Percentiles rank a stretch among this genome's conserved stretches.
phyloP scores from a whole-genome alignment of 1,284 basidiomycete species.

The Ceratobasidium sp. region DNA sequence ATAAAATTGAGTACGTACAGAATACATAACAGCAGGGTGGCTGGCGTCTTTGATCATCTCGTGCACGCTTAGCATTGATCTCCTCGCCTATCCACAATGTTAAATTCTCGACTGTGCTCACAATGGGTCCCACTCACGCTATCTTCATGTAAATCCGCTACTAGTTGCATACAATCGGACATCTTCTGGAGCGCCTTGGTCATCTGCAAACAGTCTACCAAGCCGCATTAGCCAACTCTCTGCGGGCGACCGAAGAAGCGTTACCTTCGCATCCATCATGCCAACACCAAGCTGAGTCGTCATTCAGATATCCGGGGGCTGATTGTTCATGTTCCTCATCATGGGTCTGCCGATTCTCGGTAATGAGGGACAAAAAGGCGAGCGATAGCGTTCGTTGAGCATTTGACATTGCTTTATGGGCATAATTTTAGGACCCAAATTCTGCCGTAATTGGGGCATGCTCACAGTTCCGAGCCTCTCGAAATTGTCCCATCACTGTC shows the following conservation, averaged over 20 bases:
- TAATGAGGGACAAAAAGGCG: slow-evolving; percentile 74
- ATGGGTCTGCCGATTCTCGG: slow-evolving; percentile 55
- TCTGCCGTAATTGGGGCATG: not conserved
- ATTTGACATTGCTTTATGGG: slow-evolving; percentile 71
- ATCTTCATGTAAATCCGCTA: slow-evolving; percentile 81
- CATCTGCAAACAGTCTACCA: slow-evolving; percentile 72
- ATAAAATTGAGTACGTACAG: slow-evolving; percentile 58
- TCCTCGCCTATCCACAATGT: slow-evolving; percentile 65
- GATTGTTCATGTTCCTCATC: slow-evolving; percentile 60
- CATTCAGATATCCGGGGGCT: slow-evolving; percentile 60
- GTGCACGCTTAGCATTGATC: slow-evolving; percentile 75
- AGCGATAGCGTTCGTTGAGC: slow-evolving; percentile 76
- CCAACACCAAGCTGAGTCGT: slow-evolving; percentile 88
- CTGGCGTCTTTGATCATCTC: slow-evolving; percentile 79
- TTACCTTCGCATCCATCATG: slow-evolving; percentile 74
- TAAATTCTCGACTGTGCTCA: not conserved
- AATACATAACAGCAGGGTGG: slow-evolving; percentile 75
- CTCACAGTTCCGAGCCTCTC: slow-evolving; percentile 75
- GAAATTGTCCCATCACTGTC: slow-evolving; percentile 66
- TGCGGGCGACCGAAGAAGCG: not conserved
- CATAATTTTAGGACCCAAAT: slow-evolving; percentile 3
- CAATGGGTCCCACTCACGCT: slow-evolving; percentile 64
- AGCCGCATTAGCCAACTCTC: not conserved
- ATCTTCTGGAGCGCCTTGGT: slow-evolving; percentile 84
- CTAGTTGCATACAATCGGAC: slow-evolving; percentile 74